Conservation (phyloP, 2,329 filamentous ascomycete species). For the Sarocladium oryzae region DNA sequence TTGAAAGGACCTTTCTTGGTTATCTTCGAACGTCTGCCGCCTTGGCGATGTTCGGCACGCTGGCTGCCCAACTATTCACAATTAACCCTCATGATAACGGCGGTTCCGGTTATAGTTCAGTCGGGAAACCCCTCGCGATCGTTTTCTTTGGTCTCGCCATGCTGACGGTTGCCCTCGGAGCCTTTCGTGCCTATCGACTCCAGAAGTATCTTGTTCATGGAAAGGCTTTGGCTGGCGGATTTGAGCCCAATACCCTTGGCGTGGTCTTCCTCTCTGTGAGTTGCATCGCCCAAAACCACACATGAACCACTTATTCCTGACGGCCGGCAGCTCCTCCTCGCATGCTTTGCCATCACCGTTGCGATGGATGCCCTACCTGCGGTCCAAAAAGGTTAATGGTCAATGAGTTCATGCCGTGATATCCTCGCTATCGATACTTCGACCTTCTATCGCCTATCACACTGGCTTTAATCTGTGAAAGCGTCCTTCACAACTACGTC, state of each 20-base stretch:
- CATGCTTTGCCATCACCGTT: not conserved
- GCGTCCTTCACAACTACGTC: too few species aligned
- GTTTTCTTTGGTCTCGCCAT: slow-evolving; percentile 35
- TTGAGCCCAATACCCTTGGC: slow-evolving; percentile 21
- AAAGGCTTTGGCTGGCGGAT: slow-evolving; percentile 24
- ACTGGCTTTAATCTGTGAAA: too few species aligned
- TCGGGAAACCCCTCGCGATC: slow-evolving; percentile 52
- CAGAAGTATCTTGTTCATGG: slow-evolving; percentile 24
- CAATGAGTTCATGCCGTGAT: not conserved
- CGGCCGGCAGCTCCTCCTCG: not conserved
- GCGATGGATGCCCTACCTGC: not conserved
- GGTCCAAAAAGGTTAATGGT: not conserved
- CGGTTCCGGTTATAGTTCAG: slow-evolving; percentile 49
- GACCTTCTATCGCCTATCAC: too few species aligned
- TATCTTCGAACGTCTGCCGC: slow-evolving; percentile 65
- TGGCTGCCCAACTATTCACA: slow-evolving; percentile 62
- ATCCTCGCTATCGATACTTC: not conserved
- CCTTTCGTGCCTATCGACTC: slow-evolving; percentile 23
- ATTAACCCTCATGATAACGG: slow-evolving; percentile 33
- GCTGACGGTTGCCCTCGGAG: slow-evolving; percentile 24
- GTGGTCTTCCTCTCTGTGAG: slow-evolving; percentile 6
- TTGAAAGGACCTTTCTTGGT: slow-evolving; percentile 68
- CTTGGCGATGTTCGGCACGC: slow-evolving; percentile 60
- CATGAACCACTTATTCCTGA: not conserved
- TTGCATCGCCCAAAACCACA: not conserved